These are phyloP conservation scores for Biscutella laevigata DNA, from an alignment of 441 rosid genomes.

Conservation along the genomic window DNA sequence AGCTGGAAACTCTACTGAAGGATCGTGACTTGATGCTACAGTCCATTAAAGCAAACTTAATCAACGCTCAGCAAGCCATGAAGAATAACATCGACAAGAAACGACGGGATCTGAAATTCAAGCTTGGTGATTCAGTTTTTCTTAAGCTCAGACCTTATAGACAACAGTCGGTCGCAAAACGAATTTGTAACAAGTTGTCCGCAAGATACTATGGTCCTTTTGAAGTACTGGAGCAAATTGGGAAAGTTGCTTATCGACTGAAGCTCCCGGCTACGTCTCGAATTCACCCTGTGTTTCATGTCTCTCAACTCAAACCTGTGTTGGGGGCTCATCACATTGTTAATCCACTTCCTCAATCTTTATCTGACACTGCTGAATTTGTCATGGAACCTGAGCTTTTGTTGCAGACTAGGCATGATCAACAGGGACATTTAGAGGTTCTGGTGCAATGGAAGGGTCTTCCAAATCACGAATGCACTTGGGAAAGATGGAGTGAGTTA, in stretches of 20 bases:
- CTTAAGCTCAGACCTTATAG: not conserved
- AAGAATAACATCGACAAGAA: not conserved
- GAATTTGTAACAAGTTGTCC: not conserved
- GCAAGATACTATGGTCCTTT: not conserved
- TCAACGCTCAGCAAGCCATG: not conserved
- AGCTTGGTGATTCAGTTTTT: not conserved
- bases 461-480: not conserved
- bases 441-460: not conserved
- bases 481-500: fast-evolving
- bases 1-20: too few relatives aligned
- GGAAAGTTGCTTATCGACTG: not conserved
- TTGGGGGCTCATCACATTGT: not conserved
- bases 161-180: fast-evolving
- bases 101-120: not conserved
- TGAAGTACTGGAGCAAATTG: not conserved
- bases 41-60: not conserved
- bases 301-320: not conserved
- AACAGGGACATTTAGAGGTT: not conserved
- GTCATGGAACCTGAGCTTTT: not conserved
- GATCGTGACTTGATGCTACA: not conserved
- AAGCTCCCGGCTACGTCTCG: fast-evolving
- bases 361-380: not conserved
- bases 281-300: not conserved
- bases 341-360: not conserved
- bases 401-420: fast-evolving